phyloP scores from a whole-genome alignment of 768 basidiomycete genomes.

The Boletales sp. region DNA sequence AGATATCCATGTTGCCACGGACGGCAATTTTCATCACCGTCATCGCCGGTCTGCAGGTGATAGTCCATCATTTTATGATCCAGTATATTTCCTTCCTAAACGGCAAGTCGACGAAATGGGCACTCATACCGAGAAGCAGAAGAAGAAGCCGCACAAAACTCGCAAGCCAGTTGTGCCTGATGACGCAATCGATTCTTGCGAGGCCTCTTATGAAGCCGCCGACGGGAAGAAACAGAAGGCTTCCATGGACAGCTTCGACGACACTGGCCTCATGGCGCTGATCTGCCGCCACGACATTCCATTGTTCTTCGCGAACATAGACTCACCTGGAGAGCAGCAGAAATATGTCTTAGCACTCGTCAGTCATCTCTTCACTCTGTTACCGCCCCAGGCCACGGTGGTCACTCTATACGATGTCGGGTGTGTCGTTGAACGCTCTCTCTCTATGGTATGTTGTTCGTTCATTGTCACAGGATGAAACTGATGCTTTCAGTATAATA shows the following conservation, averaged over 20 bases:
- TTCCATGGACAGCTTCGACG: slow-evolving; percentile 26
- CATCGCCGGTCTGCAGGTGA: slow-evolving; percentile 31
- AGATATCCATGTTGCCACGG: slow-evolving; percentile 35
- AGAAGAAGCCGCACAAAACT: slow-evolving; percentile 11
- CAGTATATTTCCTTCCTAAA: slow-evolving; percentile 33
- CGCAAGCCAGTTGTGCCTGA: slow-evolving; percentile 25
- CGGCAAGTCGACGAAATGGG: slow-evolving; percentile 32
- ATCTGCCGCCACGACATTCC: slow-evolving; percentile 37
- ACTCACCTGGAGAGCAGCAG: slow-evolving; percentile 10
- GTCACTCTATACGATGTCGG: slow-evolving; percentile 31
- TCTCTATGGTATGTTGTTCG: slow-evolving; percentile 22
- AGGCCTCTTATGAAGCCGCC: slow-evolving; percentile 16
- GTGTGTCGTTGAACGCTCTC: slow-evolving; percentile 28
- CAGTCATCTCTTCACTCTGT: slow-evolving; percentile 20
- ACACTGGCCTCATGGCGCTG: slow-evolving; percentile 36
- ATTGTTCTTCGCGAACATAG: slow-evolving; percentile 31
- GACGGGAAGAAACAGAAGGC: slow-evolving; percentile 10
- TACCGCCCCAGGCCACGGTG: slow-evolving; percentile 32
- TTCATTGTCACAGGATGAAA: background rate
- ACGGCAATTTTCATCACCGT: slow-evolving; percentile 40
- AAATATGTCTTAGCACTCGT: slow-evolving; percentile 36
- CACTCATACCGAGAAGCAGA: slow-evolving; percentile 17
- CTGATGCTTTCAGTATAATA: background rate
- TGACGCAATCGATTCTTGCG: slow-evolving; percentile 37
- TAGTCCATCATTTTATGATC: slow-evolving; percentile 29